Evolutionary conservation across 345 rosid genomes (phyloP).

Genomic region (Euphorbia pulcherrima): DNA sequence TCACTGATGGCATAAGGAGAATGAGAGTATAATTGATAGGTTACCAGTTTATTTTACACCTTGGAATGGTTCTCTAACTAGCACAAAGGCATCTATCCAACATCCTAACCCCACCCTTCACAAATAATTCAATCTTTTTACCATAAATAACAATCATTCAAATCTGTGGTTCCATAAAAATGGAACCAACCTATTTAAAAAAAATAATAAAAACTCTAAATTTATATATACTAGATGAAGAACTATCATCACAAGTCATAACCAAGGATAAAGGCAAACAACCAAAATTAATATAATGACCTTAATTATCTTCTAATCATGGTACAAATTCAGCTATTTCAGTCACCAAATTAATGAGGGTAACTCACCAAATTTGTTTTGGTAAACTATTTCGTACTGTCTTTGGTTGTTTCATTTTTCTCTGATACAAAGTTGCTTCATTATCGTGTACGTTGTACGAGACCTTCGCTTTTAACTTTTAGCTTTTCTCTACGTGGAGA

Average conservation of each 20-base stretch:
- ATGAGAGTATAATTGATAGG: neutral
- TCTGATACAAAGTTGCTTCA: neutral
- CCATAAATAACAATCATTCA: no score
- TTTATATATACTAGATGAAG: no score
- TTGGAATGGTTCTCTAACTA: neutral
- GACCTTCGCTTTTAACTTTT: no score
- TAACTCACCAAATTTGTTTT: no score
- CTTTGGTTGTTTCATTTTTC: neutral
- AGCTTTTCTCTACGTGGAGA: constrained; percentile 3
- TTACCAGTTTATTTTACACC: neutral
- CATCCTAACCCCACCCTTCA: neutral
- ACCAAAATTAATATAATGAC: no score
- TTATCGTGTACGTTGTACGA: neutral
- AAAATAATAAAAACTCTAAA: no score
- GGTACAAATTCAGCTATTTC: neutral
- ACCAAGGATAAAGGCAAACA: no score
- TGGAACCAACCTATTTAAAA: neutral
- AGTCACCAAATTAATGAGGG: neutral
- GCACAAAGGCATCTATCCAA: neutral
- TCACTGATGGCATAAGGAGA: no score
- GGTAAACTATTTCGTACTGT: no score
- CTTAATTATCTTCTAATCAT: no score
- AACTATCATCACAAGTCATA: no score
- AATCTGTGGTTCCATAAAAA: neutral
- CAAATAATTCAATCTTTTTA: neutral